These are phyloP conservation scores for Carex kokanica DNA, from an alignment of 176 grass and related monocot species.

Conservation along the genomic window DNA sequence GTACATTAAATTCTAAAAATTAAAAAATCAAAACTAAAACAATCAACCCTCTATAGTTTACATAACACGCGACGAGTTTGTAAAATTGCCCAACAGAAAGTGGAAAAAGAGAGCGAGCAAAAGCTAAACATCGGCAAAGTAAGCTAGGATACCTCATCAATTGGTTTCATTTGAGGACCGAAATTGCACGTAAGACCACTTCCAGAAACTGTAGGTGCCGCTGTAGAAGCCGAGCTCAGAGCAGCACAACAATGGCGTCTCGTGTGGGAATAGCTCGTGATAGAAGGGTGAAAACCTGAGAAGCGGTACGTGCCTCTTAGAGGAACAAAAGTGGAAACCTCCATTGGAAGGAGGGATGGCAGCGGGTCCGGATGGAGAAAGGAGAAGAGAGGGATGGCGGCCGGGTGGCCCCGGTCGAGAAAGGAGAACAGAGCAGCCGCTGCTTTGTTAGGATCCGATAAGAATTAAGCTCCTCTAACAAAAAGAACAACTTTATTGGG, in stretches of 20 bases:
- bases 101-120: neutral
- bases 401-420: too few species aligned
- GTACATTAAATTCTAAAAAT: neutral
- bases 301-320: neutral
- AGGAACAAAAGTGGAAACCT: neutral
- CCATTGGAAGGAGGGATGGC: neutral
- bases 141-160: slow-evolving; percentile 4
- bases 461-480: too few species aligned
- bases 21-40: neutral
- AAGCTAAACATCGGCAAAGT: neutral
- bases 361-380: too few species aligned
- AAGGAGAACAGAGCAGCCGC: too few species aligned
- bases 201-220: neutral
- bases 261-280: neutral
- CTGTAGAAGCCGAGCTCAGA: neutral
- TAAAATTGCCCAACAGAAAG: neutral
- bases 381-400: too few species aligned
- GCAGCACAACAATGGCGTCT: neutral
- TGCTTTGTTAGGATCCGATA: too few species aligned
- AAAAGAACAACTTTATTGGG: too few species aligned
- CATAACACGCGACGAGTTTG: slow-evolving; percentile 8
- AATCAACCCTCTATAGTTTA: neutral
- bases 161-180: neutral
- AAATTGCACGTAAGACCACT: neutral
- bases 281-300: neutral